Conservation (phyloP, 2,329 filamentous ascomycete genomes). For the Karstenula rhodostoma region DNA sequence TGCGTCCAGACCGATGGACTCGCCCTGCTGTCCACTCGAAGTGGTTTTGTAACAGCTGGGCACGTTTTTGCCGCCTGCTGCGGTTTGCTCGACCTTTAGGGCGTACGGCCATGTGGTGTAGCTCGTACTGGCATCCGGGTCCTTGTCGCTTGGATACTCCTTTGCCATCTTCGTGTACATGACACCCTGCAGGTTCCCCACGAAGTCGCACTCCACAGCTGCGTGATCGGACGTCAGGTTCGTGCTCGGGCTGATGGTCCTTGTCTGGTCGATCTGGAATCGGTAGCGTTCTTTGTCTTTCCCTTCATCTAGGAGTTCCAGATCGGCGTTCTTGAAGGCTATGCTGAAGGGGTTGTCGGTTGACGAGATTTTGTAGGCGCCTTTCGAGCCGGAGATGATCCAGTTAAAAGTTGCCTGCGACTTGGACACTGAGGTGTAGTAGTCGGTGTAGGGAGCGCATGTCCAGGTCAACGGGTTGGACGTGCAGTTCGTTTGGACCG, state of each 20-base stretch:
- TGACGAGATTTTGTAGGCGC: slow-evolving; percentile 63
- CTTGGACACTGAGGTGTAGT: slow-evolving; percentile 52
- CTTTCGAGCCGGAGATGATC: slow-evolving; percentile 60
- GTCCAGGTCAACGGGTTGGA: slow-evolving; percentile 66
- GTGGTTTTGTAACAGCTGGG: slow-evolving; percentile 62
- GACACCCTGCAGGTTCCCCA: slow-evolving; percentile 61
- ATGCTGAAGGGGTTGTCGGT: slow-evolving; percentile 65
- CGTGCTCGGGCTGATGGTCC: slow-evolving; percentile 60
- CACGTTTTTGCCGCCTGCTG: slow-evolving; percentile 57
- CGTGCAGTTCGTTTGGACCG: slow-evolving; percentile 64
- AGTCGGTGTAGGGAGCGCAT: slow-evolving; percentile 67
- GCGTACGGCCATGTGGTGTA: slow-evolving; percentile 52
- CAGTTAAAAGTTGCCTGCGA: slow-evolving; percentile 66
- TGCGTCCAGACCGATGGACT: slow-evolving; percentile 45
- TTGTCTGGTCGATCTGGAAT: slow-evolving; percentile 64
- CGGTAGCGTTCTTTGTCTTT: slow-evolving; percentile 63
- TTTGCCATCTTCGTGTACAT: slow-evolving; percentile 66
- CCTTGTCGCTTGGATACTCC: slow-evolving; percentile 45
- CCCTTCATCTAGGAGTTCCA: slow-evolving; percentile 60
- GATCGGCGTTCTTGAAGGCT: slow-evolving; percentile 61
- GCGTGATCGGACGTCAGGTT: slow-evolving; percentile 55
- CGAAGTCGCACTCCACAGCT: slow-evolving; percentile 66
- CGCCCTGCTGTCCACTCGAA: slow-evolving; percentile 47
- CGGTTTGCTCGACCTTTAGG: slow-evolving; percentile 63
- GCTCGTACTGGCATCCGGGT: slow-evolving; percentile 45